Percentiles rank a stretch among this genome's conserved stretches.
These are phyloP conservation scores for Cystobasidium sp. DNA, from an alignment of 1,284 basidiomycete species.

Conservation along the genomic window DNA sequence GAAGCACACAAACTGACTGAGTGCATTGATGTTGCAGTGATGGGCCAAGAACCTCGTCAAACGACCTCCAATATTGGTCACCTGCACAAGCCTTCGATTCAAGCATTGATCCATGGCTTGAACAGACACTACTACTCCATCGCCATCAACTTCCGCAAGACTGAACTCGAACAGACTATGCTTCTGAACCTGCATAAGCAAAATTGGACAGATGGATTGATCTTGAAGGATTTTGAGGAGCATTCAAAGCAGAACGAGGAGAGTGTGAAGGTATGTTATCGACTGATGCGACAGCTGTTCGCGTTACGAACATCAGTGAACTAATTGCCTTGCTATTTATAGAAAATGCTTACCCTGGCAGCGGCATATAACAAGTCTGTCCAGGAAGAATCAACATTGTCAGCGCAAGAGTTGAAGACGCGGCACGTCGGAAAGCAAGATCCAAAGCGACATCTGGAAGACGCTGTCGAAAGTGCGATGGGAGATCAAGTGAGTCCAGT, in stretches of 20 bases:
- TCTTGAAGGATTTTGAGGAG: slow-evolving; percentile 81
- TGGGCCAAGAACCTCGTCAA: slow-evolving; percentile 93
- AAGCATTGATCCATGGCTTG: slow-evolving; percentile 70
- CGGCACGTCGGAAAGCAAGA: slow-evolving; percentile 97
- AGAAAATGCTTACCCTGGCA: slow-evolving; percentile 91
- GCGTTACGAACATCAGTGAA: not conserved
- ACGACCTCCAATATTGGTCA: slow-evolving; percentile 98
- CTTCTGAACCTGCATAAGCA: slow-evolving; percentile 95
- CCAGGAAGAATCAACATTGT: slow-evolving; percentile 90
- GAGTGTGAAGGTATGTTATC: slow-evolving; percentile 76
- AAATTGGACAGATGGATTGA: slow-evolving; percentile 96
- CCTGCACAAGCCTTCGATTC: slow-evolving; percentile 95
- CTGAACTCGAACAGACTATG: slow-evolving; percentile 97
- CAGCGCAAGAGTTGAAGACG: slow-evolving; percentile 87
- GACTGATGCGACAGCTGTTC: not conserved
- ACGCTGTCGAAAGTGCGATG: slow-evolving; percentile 95
- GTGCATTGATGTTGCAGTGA: slow-evolving; percentile 51
- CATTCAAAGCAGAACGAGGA: slow-evolving; percentile 86
- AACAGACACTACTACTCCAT: slow-evolving; percentile 97
- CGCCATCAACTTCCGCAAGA: slow-evolving; percentile 94
- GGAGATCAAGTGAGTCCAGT: slow-evolving; percentile 74
- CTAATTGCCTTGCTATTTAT: slow-evolving; percentile 18
- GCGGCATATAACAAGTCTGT: slow-evolving; percentile 94
- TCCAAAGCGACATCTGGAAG: slow-evolving; percentile 93
- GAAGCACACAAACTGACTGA: not conserved